Base-by-base conservation (phyloP, 2,329 filamentous ascomycete species). In the Fusarium buxicola region DNA sequence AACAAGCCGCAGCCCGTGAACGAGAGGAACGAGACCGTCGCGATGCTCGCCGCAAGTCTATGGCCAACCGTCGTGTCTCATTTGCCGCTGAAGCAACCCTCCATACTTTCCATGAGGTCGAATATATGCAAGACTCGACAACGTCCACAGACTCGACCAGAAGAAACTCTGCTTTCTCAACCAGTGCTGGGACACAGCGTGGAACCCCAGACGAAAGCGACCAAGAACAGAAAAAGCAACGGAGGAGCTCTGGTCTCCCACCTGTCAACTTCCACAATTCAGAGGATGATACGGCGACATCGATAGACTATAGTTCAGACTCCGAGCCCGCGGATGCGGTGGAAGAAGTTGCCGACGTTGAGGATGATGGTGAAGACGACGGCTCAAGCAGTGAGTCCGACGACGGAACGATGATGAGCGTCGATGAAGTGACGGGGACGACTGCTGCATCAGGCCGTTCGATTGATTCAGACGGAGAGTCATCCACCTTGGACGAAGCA, bases 61-160 rank as follows among this genome's bases (percentile, higher is more conserved):
- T 97, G 55, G 93, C 94, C 43, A 96, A 95, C 74, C 88, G 95
- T 71, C 88, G 95, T 72, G 95, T 99, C 30, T 98, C 94, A 0
- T 99, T 99, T 76, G 95, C 95, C 5, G 95, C 95, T 1, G 95
- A 99, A 78, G 95, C 95, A 11, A 99, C 95, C 4, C 83, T 99
- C 31, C 95, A 99, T 74, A 99, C 95, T 1, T 98, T 96, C 84
- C 94, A 98, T 72, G 94, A 95, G 53, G 87, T 97, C 39, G 94
- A 98, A 72, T 91, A 94, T 62, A 85, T 88, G 73, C 92, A 94
- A 72, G 94, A 97, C 73, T 92, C 92, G 16, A 96, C 93, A 2
- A 91, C 89, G 8, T 90, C 91, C 0, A 90, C 89, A 1, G 91
- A 94, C 63, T 88, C 89, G 10, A 92, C 91, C 11, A 82, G 92